These are phyloP conservation scores for Phytomonas sp. DNA, from an alignment of 208 protist species.

Conservation along the genomic window DNA sequence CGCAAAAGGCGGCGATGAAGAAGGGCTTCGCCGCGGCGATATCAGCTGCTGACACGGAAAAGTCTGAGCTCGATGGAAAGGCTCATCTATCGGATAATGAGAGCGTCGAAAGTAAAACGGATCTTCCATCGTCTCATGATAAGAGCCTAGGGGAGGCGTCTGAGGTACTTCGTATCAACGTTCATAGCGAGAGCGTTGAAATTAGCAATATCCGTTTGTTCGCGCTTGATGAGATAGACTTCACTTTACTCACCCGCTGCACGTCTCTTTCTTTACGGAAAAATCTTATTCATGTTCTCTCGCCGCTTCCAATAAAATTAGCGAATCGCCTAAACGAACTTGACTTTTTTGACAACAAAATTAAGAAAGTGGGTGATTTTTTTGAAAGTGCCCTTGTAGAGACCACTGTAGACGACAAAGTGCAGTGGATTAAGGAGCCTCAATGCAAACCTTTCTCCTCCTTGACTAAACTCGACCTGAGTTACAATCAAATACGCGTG, in stretches of 20 bases:
- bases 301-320: slow-evolving; percentile 58
- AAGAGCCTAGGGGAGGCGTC: not conserved
- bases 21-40: not conserved
- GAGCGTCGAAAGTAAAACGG: not conserved
- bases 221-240: slow-evolving; percentile 73
- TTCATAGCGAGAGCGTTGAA: slow-evolving; percentile 47
- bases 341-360: slow-evolving; percentile 92
- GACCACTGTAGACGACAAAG: not conserved
- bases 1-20: not conserved
- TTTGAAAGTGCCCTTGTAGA: slow-evolving; percentile 30
- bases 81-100: not conserved
- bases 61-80: not conserved
- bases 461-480: slow-evolving; percentile 80
- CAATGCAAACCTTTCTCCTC: slow-evolving; percentile 27
- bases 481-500: slow-evolving; percentile 86
- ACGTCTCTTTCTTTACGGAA: slow-evolving; percentile 69
- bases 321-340: slow-evolving; percentile 54
- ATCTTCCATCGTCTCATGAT: not conserved
- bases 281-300: slow-evolving; percentile 85
- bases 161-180: slow-evolving; percentile 46
- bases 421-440: not conserved
- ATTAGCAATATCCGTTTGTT: slow-evolving; percentile 83
- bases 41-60: not conserved
- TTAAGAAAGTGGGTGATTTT: slow-evolving; percentile 71
- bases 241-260: slow-evolving; percentile 53